Conservation (phyloP, 352 stramenopile genomes). For the Phytopythium sindhum region DNA sequence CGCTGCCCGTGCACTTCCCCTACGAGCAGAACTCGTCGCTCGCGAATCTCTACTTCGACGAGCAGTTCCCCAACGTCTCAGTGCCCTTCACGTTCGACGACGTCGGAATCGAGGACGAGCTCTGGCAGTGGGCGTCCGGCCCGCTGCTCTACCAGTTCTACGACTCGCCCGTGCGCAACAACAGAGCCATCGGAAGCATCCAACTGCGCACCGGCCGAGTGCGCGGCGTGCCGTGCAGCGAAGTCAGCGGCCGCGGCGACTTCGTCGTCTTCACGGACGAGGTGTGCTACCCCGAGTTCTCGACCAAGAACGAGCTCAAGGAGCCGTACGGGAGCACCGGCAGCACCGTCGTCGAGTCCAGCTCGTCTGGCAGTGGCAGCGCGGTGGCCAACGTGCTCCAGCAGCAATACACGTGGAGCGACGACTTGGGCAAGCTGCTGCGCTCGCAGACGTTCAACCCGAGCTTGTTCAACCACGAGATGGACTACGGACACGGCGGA, state of each 20-base stretch:
- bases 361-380: constrained; percentile 8
- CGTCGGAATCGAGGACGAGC: constrained; percentile 55
- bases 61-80: constrained; percentile 57
- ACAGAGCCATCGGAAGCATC: constrained; percentile 54
- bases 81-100: constrained; percentile 69
- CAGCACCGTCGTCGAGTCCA: constrained; percentile 9
- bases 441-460: constrained; percentile 73
- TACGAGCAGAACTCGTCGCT: constrained; percentile 71
- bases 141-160: constrained; percentile 74
- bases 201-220: constrained; percentile 63
- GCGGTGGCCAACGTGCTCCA: constrained; percentile 14
- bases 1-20: constrained; percentile 66
- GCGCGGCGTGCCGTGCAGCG: constrained; percentile 43
- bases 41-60: constrained; percentile 54
- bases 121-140: constrained; percentile 71
- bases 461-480: constrained; percentile 56
- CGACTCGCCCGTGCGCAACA: constrained; percentile 60
- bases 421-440: constrained; percentile 33
- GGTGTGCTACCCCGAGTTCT: constrained; percentile 70
- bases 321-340: constrained; percentile 38
- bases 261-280: constrained; percentile 72
- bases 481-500: constrained; percentile 72
- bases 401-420: constrained; percentile 43
- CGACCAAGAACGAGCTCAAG: constrained; percentile 34
- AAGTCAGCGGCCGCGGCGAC: constrained; percentile 35